phyloP scores from a whole-genome alignment of 768 basidiomycete genomes.

The Steccherinum ochraceum region DNA sequence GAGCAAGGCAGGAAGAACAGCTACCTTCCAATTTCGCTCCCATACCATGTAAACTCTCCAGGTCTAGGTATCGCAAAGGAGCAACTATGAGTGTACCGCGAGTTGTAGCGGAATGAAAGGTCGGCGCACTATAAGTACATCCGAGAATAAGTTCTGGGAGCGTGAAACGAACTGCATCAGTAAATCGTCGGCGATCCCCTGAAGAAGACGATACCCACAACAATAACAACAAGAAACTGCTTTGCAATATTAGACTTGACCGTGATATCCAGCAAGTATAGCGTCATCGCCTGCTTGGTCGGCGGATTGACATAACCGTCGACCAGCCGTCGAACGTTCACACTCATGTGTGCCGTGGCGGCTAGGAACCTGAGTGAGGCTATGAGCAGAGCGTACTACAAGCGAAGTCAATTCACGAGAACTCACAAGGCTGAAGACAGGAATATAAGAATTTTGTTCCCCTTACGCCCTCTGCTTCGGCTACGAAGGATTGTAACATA shows the following conservation, averaged over 20 bases:
- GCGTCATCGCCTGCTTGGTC: neutral
- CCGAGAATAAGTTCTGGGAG: neutral
- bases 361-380: neutral
- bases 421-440: neutral
- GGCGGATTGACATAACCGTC: neutral
- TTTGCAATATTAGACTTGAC: neutral
- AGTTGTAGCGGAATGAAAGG: neutral
- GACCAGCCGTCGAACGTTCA: neutral
- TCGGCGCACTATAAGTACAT: neutral
- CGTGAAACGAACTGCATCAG: too few species aligned
- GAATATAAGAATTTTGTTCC: neutral
- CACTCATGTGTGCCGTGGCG: neutral
- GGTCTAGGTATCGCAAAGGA: neutral
- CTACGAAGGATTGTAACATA: neutral
- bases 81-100: neutral
- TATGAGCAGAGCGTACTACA: neutral
- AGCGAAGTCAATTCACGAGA: neutral
- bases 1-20: neutral
- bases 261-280: neutral
- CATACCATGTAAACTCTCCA: neutral
- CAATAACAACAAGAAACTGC: neutral
- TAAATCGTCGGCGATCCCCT: too few species aligned
- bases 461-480: neutral
- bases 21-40: neutral
- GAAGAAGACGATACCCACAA: too few species aligned